These are phyloP conservation scores for Cryptococcus deneoformans DNA, from an alignment of 1,284 basidiomycete species.

Conservation along the genomic window DNA sequence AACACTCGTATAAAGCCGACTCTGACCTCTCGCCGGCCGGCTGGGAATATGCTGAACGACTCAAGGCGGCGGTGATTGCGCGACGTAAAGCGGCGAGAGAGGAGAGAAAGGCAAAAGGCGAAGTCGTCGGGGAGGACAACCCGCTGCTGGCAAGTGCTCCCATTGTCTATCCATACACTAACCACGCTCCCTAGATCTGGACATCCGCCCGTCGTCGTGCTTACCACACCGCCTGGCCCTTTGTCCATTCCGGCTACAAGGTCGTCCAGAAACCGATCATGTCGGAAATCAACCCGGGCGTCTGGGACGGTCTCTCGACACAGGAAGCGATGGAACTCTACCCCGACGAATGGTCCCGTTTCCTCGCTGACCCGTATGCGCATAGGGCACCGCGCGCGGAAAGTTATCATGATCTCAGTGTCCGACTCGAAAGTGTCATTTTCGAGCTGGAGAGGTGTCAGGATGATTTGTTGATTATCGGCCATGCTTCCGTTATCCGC, in stretches of 20 bases:
- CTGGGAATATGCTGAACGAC: slow-evolving; percentile 86
- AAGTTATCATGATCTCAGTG: slow-evolving; percentile 84
- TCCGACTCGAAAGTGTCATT: slow-evolving; percentile 75
- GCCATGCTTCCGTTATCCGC: slow-evolving; percentile 94
- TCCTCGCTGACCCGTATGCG: slow-evolving; percentile 87
- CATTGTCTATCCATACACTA: slow-evolving; percentile 3
- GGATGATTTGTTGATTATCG: slow-evolving; percentile 73
- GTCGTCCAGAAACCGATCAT: slow-evolving; percentile 94
- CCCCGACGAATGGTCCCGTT: slow-evolving; percentile 91
- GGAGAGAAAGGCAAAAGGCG: slow-evolving; percentile 60
- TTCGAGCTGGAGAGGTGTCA: slow-evolving; percentile 78
- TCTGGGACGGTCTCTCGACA: slow-evolving; percentile 91
- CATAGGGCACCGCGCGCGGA: slow-evolving; percentile 90
- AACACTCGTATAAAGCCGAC: slow-evolving; percentile 98
- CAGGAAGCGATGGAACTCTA: slow-evolving; percentile 87
- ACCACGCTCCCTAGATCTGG: slow-evolving; percentile 70
- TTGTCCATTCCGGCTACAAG: slow-evolving; percentile 67
- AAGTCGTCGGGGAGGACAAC: slow-evolving; percentile 56
- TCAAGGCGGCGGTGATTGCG: slow-evolving; percentile 81
- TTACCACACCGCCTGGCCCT: slow-evolving; percentile 94
- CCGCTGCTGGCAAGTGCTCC: slow-evolving; percentile 63
- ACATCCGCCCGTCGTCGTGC: slow-evolving; percentile 90
- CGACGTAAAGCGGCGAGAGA: slow-evolving; percentile 58
- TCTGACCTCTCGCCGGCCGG: slow-evolving; percentile 93
- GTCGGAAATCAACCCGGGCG: slow-evolving; percentile 95